Conservation (phyloP, 352 stramenopile genomes). For the Lagenidium giganteum region DNA sequence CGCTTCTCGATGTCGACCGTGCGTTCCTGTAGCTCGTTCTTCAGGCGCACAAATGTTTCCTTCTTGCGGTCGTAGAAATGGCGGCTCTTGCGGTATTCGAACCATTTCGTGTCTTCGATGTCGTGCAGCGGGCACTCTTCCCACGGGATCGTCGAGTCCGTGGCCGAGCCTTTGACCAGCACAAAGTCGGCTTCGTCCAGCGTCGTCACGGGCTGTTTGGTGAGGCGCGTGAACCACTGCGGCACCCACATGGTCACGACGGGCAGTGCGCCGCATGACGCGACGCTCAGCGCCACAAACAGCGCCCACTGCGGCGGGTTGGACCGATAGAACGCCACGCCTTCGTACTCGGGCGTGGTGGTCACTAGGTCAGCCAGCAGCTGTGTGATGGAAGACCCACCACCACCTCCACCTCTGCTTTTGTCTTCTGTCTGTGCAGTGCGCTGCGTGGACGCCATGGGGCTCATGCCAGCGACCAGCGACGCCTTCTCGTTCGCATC, state of each 20-base stretch:
- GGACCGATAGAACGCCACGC: slow-evolving; percentile 35
- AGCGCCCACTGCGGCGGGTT: slow-evolving; percentile 30
- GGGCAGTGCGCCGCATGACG: slow-evolving; percentile 36
- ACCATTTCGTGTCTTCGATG: slow-evolving; percentile 28
- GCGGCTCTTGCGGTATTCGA: slow-evolving; percentile 66
- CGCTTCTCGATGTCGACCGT: slow-evolving; percentile 27
- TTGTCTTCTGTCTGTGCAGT: too few relatives aligned
- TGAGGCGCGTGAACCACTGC: slow-evolving; percentile 47
- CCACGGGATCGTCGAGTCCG: slow-evolving; percentile 20
- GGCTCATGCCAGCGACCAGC: too few relatives aligned
- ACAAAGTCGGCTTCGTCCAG: slow-evolving; percentile 48
- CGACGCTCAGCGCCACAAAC: slow-evolving; percentile 30
- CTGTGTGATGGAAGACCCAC: too few relatives aligned
- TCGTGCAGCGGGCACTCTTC: slow-evolving; percentile 37
- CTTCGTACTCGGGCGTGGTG: slow-evolving; percentile 24
- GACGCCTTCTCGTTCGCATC: too few relatives aligned
- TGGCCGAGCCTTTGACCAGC: slow-evolving; percentile 25
- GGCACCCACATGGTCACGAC: slow-evolving; percentile 48
- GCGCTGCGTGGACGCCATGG: too few relatives aligned
- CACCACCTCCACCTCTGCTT: too few relatives aligned
- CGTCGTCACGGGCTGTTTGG: slow-evolving; percentile 29
- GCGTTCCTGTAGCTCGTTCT: slow-evolving; percentile 50
- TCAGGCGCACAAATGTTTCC: slow-evolving; percentile 41
- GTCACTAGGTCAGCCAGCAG: slow-evolving; percentile 23
- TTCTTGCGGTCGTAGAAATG: slow-evolving; percentile 57